A percentile compares a stretch with the other conserved stretches of the same genome.
Evolutionary conservation across 1,284 basidiomycete species (phyloP).

Genomic region (Rhizoctonia solani): DNA sequence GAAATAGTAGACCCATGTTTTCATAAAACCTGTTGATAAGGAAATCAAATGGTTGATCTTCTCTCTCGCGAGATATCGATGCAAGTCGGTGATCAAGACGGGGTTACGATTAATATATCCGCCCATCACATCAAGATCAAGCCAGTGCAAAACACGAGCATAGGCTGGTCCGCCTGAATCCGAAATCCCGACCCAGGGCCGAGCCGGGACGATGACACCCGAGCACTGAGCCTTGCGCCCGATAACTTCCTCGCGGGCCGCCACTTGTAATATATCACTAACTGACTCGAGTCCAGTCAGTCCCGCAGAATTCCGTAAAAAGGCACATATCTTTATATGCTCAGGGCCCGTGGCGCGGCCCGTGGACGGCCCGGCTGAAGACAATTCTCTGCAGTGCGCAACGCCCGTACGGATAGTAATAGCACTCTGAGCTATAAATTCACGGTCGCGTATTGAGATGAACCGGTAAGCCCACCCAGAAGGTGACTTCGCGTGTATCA

Average conservation of each 20-base stretch:
- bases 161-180: no score
- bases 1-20: no score
- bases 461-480: not conserved
- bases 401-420: not conserved
- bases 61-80: no score
- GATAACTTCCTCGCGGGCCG: not conserved
- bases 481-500: no score
- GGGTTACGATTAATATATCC: no score
- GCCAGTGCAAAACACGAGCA: no score
- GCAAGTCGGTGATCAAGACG: no score
- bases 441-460: not conserved
- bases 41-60: no score
- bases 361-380: conserved; percentile 2
- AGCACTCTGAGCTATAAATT: not conserved
- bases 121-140: no score
- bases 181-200: no score
- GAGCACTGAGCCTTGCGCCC: not conserved
- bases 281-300: not conserved
- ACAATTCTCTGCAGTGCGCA: not conserved
- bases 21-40: no score
- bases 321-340: not conserved
- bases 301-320: conserved; percentile 1
- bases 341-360: conserved; percentile 12
- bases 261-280: not conserved
- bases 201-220: not conserved